phyloP scores from a whole-genome alignment of 768 basidiomycete species.

The Trametes gibbosa region DNA sequence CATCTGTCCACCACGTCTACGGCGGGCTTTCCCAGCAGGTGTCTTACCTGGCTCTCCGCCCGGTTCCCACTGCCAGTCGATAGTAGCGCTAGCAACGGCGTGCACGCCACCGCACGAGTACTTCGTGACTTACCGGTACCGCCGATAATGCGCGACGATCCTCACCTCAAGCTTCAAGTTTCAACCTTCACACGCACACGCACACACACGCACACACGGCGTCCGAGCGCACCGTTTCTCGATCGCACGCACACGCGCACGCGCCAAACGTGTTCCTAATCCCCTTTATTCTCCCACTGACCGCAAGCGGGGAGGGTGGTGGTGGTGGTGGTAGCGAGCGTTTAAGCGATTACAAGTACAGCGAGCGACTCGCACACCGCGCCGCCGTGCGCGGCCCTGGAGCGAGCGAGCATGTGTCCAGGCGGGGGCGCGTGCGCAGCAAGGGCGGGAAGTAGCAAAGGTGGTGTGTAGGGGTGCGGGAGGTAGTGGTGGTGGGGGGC shows the following conservation, averaged over 20 bases:
- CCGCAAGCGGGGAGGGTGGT: not conserved
- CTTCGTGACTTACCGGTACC: too few relatives aligned
- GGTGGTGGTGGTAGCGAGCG: constrained; percentile 1
- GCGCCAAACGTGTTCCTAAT: constrained; percentile 6
- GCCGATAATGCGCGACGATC: too few relatives aligned
- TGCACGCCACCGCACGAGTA: too few relatives aligned
- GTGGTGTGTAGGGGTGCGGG: not conserved
- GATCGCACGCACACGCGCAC: not conserved
- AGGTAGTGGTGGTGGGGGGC: not conserved
- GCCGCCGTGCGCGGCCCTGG: not conserved
- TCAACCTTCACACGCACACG: too few relatives aligned
- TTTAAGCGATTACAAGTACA: constrained; percentile 14
- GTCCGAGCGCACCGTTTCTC: not conserved
- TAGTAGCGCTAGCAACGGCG: too few relatives aligned
- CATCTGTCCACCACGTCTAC: too few relatives aligned
- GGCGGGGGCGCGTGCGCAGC: not conserved
- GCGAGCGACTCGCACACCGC: constrained; percentile 16
- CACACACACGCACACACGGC: not conserved
- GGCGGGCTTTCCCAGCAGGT: too few relatives aligned
- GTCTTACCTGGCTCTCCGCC: too few relatives aligned
- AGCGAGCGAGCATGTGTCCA: not conserved
- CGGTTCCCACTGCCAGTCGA: too few relatives aligned
- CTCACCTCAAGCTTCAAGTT: too few relatives aligned
- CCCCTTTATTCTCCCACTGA: constrained; percentile 23
- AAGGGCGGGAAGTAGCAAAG: not conserved